Conservation (phyloP, 164 flowering plant species). For the Berberis thunbergii region DNA sequence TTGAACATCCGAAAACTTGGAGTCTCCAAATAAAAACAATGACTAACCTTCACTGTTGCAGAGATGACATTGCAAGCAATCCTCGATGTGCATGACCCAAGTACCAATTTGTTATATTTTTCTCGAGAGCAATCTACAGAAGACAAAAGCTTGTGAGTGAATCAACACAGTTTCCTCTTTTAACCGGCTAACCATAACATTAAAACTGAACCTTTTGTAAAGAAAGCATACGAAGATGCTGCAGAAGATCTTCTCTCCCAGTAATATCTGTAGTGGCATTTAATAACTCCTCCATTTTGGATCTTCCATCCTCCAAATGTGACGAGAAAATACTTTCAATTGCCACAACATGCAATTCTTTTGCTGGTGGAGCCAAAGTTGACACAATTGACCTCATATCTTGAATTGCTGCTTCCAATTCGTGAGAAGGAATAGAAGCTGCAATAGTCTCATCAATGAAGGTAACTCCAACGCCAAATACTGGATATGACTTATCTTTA, state of each 20-base stretch:
- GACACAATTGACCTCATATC: constrained; percentile 48
- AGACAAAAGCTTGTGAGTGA: not conserved
- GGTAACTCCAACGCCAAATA: constrained; percentile 89
- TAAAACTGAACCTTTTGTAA: constrained; percentile 68
- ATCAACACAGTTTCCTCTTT: not conserved
- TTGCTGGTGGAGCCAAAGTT: constrained; percentile 53
- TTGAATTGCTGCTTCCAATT: constrained; percentile 34
- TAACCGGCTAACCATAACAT: not conserved
- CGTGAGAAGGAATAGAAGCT: constrained; percentile 18
- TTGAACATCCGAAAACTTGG: not conserved
- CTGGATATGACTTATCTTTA: constrained; percentile 67
- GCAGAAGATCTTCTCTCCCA: constrained; percentile 81
- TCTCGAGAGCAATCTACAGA: constrained; percentile 63
- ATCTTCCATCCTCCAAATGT: constrained; percentile 34
- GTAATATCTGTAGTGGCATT: constrained; percentile 52
- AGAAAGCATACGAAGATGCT: constrained; percentile 62
- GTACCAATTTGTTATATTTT: constrained; percentile 72
- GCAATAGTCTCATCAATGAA: constrained; percentile 56
- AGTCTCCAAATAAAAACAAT: not conserved
- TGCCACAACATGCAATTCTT: constrained; percentile 51
- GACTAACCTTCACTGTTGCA: constrained; percentile 82
- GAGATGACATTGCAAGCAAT: constrained; percentile 83
- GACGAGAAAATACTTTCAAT: constrained; percentile 46
- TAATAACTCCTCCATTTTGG: constrained; percentile 36
- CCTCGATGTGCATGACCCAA: constrained; percentile 85